Conservation (phyloP, 1,284 basidiomycete genomes). For the Trametes sp. region DNA sequence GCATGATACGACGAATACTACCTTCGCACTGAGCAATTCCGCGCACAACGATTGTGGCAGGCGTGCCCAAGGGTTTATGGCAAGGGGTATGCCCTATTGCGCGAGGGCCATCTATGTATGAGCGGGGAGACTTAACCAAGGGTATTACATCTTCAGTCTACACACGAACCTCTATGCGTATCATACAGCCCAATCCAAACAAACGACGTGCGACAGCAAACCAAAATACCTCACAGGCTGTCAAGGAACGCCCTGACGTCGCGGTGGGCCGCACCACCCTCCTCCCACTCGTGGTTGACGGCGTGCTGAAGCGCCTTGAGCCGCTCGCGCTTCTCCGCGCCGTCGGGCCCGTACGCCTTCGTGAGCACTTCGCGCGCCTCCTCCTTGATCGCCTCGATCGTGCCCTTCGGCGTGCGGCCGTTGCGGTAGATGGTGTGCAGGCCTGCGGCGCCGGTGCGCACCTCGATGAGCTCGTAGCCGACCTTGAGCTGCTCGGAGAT, state of each 20-base stretch:
- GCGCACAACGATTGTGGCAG: too few relatives aligned
- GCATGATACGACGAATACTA: too few relatives aligned
- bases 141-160: too few relatives aligned
- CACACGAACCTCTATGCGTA: too few relatives aligned
- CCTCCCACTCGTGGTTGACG: conserved; percentile 20
- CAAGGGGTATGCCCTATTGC: too few relatives aligned
- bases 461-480: conserved; percentile 37
- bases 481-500: conserved; percentile 31
- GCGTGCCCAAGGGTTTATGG: too few relatives aligned
- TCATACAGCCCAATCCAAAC: conserved; percentile 4
- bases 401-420: conserved; percentile 27
- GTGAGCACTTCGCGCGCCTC: conserved; percentile 27
- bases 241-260: conserved; percentile 8
- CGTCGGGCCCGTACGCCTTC: conserved; percentile 31
- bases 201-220: too few relatives aligned
- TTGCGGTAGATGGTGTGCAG: conserved; percentile 28
- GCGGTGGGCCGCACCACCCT: conserved; percentile 16
- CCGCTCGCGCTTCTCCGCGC: conserved; percentile 27
- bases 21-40: too few relatives aligned
- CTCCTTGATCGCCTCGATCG: conserved; percentile 25
- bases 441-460: conserved; percentile 29
- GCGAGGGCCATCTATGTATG: too few relatives aligned
- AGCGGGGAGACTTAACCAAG: too few relatives aligned
- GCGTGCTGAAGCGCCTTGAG: conserved; percentile 19
- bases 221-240: not conserved